A percentile compares a stretch with the other conserved stretches of the same genome.
Evolutionary conservation across 345 rosid genomes (phyloP).

Genomic region (Rubroshorea leprosula): DNA sequence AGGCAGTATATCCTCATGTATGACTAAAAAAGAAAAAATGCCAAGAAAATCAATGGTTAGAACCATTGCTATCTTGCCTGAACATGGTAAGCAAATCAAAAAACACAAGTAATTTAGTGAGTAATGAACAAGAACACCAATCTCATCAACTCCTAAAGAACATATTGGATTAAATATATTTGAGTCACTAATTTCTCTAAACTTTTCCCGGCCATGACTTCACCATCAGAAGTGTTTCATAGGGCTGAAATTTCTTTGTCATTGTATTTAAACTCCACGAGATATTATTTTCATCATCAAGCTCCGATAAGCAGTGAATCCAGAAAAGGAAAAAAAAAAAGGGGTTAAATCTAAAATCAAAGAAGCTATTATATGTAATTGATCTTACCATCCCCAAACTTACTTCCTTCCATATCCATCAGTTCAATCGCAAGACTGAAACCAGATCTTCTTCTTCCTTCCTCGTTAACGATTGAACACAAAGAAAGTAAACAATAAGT

Average conservation of each 20-base stretch:
- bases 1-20: too few relatives aligned
- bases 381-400: slow-evolving; percentile 13
- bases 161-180: too few relatives aligned
- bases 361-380: too few relatives aligned
- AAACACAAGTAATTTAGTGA: too few relatives aligned
- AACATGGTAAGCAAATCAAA: too few relatives aligned
- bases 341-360: background rate
- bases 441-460: slow-evolving; percentile 5
- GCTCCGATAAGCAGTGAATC: slow-evolving; percentile 53
- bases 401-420: slow-evolving; percentile 17
- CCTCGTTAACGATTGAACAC: too few relatives aligned
- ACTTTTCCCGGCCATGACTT: slow-evolving; percentile 22
- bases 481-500: too few relatives aligned
- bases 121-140: too few relatives aligned
- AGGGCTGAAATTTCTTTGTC: slow-evolving; percentile 40
- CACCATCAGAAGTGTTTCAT: slow-evolving; percentile 24
- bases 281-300: slow-evolving; percentile 31
- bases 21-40: too few relatives aligned
- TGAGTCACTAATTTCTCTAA: slow-evolving; percentile 15
- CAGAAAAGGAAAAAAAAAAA: background rate
- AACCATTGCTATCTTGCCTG: too few relatives aligned
- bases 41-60: too few relatives aligned
- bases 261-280: slow-evolving; percentile 57
- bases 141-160: too few relatives aligned
- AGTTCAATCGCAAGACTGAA: background rate